Evolutionary conservation across 805 yeast species (phyloP).

Genomic region (Scheffersomyces lignosus): DNA sequence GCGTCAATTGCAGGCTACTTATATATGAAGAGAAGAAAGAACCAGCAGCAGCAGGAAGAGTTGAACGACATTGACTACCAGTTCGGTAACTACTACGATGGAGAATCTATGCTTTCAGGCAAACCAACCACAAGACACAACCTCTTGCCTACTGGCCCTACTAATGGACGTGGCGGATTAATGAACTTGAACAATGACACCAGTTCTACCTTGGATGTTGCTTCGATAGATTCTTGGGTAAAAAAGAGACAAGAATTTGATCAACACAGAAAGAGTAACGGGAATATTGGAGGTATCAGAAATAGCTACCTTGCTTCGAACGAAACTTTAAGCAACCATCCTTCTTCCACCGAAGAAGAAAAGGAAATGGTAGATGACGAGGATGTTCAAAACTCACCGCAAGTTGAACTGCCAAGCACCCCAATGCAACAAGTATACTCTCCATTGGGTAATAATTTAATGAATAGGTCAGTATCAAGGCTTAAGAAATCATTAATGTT

Average conservation of each 20-base stretch:
- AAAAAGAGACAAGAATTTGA: constrained; percentile 51
- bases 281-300: constrained; percentile 14
- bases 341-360: not conserved
- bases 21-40: constrained; percentile 19
- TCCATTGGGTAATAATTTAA: not conserved
- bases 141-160: constrained; percentile 1
- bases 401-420: constrained; percentile 1
- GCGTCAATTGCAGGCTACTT: constrained; percentile 14
- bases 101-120: constrained; percentile 7
- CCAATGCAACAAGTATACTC: not conserved
- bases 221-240: constrained; percentile 55
- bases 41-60: constrained; percentile 17
- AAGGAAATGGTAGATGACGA: constrained; percentile 1
- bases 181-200: constrained; percentile 24
- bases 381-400: not conserved
- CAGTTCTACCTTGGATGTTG: constrained; percentile 41
- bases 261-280: constrained; percentile 9
- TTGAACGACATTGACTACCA: constrained; percentile 27
- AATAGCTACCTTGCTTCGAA: constrained; percentile 31
- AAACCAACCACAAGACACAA: constrained; percentile 4
- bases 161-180: constrained; percentile 1
- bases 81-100: constrained; percentile 29
- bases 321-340: constrained; percentile 19
- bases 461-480: constrained; percentile 16
- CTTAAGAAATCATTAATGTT: constrained; percentile 25